Evolutionary conservation across 495 filamentous ascomycete species (phyloP), one percentile per base, ranked within the genome.

Genomic region (Penicillium ochrochloron): DNA sequence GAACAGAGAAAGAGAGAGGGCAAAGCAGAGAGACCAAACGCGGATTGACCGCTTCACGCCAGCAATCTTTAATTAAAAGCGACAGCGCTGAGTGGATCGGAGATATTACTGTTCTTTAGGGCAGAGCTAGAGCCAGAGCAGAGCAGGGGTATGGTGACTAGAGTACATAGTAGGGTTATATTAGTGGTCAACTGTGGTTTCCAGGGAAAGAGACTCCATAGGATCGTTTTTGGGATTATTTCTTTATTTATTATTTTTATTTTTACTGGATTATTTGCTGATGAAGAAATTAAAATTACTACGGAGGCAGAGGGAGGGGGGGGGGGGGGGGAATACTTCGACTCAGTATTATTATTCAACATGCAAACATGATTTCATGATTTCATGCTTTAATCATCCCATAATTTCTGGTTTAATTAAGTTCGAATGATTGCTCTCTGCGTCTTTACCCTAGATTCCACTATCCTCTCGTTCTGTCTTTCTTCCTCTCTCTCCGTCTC

Each of bases 61-160:
- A 53, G 41, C 50, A 60, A 60, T 57, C 58, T 66, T 62, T 64
- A 66, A 69, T 69, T 66, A 66, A 68, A 61, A 59, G 33, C 51
- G 50, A 31, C 21, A 25, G 46, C 29, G 14, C 57, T 61, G 63
- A 63, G 62, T 66, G 67, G 67, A 64, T 64, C 62, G 62, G 50
- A 59, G 50, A 62, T 65, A 59, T 61, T 64, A 11, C 21, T 2
- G 7, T 61, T 7, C 27, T 54, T 34, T 54, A 54, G 51, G 51
- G 51, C 51, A 54, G 44, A 23, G 44, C 12, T 10, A 44, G 41
- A n/a, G 37, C 37, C 11, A 35, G 11, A 17, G 10, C 10, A 17
- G 39, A 44, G n/a, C 42, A 44, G 42, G 42, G 42, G 6, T 44
- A 10, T 11, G 10, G 25, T 2, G 25, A 27, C 25, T 27, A 27